phyloP scores from a whole-genome alignment of 495 filamentous ascomycete genomes.

The Rhypophila decipiens region DNA sequence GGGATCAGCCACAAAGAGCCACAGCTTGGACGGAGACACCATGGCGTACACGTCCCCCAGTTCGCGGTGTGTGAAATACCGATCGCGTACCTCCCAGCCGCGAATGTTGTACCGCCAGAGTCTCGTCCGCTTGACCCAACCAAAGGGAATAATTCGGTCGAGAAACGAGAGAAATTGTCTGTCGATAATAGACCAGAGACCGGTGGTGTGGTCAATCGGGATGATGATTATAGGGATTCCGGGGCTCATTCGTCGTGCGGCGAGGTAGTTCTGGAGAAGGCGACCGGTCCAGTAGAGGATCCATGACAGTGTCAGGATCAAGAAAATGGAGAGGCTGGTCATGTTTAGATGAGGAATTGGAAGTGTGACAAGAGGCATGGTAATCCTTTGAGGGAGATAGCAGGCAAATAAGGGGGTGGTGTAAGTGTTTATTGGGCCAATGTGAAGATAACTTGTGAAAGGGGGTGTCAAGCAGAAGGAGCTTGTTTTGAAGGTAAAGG shows the following conservation, averaged over 20 bases:
- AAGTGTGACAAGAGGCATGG: too few relatives aligned
- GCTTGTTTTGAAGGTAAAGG: too few relatives aligned
- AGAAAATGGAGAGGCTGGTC: too few relatives aligned
- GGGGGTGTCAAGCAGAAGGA: too few relatives aligned
- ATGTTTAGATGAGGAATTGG: too few relatives aligned
- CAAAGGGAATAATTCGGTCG: constrained; percentile 11
- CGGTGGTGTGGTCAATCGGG: constrained; percentile 25
- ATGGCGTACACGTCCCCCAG: constrained; percentile 36
- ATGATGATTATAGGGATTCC: constrained; percentile 33
- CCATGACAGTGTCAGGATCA: background rate
- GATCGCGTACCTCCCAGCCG: constrained; percentile 31
- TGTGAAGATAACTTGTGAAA: too few relatives aligned
- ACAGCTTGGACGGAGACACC: constrained; percentile 36
- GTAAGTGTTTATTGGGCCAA: too few relatives aligned
- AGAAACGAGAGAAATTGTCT: constrained; percentile 12
- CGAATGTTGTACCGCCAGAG: constrained; percentile 27
- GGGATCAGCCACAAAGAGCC: constrained; percentile 36
- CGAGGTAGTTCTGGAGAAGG: constrained; percentile 15
- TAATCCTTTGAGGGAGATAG: too few relatives aligned
- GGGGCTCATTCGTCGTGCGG: constrained; percentile 24
- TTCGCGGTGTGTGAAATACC: constrained; percentile 30
- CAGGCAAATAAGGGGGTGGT: too few relatives aligned
- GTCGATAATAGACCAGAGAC: constrained; percentile 25
- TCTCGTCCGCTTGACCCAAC: constrained; percentile 25
- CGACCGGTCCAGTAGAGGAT: background rate